Evolutionary conservation across 176 grass and related monocot species (phyloP).

Genomic region (sorghum (Sorghum bicolor)): DNA sequence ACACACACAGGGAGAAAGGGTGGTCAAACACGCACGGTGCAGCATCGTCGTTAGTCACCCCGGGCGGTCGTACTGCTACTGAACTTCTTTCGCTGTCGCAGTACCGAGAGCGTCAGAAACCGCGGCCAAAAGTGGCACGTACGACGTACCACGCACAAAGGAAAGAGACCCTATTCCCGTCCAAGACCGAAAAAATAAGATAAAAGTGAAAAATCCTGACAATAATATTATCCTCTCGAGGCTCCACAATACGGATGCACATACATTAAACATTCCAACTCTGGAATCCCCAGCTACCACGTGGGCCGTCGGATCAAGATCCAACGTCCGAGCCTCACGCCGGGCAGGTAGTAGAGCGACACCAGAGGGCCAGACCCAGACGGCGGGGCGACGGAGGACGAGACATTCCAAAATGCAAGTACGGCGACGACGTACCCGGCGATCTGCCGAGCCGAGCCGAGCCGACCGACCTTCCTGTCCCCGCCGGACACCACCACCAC

Average conservation of each 20-base stretch:
- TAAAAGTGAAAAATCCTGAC: no score
- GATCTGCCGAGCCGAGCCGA: background rate
- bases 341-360: background rate
- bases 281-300: no score
- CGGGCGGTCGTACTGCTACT: background rate
- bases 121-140: background rate
- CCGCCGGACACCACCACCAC: background rate
- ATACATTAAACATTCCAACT: no score
- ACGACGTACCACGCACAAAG: background rate
- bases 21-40: background rate
- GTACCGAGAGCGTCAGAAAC: background rate
- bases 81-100: background rate
- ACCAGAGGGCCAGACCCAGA: no score
- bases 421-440: background rate
- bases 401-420: background rate
- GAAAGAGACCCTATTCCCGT: background rate
- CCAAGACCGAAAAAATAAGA: background rate
- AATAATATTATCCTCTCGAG: no score
- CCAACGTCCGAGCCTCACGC: no score
- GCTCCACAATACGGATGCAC: no score
- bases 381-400: background rate
- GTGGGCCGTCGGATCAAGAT: no score
- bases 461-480: background rate
- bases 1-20: background rate
- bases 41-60: background rate